Conservation (phyloP, 805 yeast genomes). For the Wickerhamomyces silvicola region DNA sequence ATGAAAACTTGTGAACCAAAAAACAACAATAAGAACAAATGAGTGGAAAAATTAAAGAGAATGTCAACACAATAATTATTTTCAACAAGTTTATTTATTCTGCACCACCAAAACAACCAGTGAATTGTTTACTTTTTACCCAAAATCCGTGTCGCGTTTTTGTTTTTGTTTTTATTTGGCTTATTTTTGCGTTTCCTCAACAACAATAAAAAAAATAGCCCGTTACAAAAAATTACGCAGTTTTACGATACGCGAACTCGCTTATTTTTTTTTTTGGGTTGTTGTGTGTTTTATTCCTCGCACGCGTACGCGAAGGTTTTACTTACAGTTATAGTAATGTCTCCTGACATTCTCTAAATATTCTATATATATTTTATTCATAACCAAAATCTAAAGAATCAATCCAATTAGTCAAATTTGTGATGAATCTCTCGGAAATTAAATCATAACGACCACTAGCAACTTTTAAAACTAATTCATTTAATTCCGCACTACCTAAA, state of each 20-base stretch:
- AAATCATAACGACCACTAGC: slow-evolving; percentile 75
- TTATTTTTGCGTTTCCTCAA: too few relatives aligned
- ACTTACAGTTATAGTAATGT: neutral
- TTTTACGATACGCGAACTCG: slow-evolving; percentile 1
- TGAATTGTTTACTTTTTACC: slow-evolving; percentile 18
- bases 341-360: neutral
- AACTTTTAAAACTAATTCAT: slow-evolving; percentile 75
- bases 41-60: neutral
- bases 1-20: slow-evolving; percentile 1
- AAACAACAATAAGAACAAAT: too few relatives aligned
- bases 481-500: slow-evolving; percentile 85
- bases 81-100: neutral
- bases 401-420: slow-evolving; percentile 61
- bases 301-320: too few relatives aligned
- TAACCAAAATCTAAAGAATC: slow-evolving; percentile 17
- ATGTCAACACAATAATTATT: neutral
- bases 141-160: slow-evolving; percentile 15
- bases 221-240: too few relatives aligned
- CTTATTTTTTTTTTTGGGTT: neutral
- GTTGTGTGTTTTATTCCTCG: too few relatives aligned
- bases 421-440: slow-evolving; percentile 53
- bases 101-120: neutral
- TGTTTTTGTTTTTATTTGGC: slow-evolving; percentile 5
- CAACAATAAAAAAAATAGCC: too few relatives aligned
- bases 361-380: slow-evolving; percentile 1